phyloP scores from a whole-genome alignment of 83 land plant genomes.

The Larix sibirica region DNA sequence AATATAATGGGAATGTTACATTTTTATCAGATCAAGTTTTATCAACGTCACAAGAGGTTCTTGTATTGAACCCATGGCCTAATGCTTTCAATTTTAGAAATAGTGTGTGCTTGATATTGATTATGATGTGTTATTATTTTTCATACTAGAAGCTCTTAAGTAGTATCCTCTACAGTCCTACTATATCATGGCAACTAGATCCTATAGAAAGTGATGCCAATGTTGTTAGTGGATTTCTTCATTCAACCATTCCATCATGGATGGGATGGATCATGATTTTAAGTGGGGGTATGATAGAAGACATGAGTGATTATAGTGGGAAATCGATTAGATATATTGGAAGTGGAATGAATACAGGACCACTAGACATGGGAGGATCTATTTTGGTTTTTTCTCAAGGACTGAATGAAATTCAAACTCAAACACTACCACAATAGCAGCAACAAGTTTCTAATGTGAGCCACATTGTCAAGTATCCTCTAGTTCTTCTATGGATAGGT shows the following conservation, averaged over 20 bases:
- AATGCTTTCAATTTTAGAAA: too few species aligned
- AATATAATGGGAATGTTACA: too few species aligned
- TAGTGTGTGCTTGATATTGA: too few species aligned
- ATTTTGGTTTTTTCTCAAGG: background rate
- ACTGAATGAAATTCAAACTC: slow-evolving; percentile 8
- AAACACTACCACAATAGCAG: slow-evolving; percentile 15
- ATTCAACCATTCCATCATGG: slow-evolving; percentile 10
- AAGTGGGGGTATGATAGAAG: slow-evolving; percentile 10
- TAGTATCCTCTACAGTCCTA: too few species aligned
- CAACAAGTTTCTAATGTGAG: slow-evolving; percentile 1
- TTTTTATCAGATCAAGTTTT: too few species aligned
- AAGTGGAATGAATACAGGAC: slow-evolving; percentile 3
- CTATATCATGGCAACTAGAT: slow-evolving; percentile 2
- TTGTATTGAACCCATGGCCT: too few species aligned
- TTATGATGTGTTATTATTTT: too few species aligned
- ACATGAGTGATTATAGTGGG: background rate
- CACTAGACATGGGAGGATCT: background rate
- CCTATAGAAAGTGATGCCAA: slow-evolving; percentile 6
- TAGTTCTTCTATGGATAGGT: background rate
- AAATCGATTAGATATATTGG: background rate
- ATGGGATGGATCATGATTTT: background rate
- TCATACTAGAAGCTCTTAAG: too few species aligned
- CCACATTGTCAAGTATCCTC: background rate
- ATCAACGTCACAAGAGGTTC: too few species aligned
- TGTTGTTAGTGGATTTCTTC: background rate